These are phyloP conservation scores for Zizania palustris DNA, from an alignment of 202 grass and related monocot genomes.

Conservation along the genomic window DNA sequence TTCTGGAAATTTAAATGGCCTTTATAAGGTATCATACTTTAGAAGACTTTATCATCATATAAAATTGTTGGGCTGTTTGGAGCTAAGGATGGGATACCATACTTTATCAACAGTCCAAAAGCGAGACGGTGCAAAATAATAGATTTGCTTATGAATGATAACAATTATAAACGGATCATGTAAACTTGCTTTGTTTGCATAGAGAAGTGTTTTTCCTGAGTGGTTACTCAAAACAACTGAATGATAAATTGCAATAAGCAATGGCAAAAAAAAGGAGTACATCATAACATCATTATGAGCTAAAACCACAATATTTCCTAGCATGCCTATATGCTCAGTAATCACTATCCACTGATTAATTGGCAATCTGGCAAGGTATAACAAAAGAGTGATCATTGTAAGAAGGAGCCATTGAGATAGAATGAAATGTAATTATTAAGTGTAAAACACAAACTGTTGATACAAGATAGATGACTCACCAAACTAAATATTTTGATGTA, in stretches of 20 bases:
- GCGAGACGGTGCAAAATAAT: not conserved
- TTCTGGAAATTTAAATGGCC: not conserved
- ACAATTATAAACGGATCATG: not conserved
- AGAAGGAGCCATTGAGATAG: not conserved
- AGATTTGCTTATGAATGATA: not conserved
- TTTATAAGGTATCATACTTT: not conserved
- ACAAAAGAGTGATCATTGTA: conserved; percentile 2
- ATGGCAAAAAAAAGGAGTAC: not conserved
- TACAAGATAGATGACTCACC: conserved; percentile 53
- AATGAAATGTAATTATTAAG: conserved; percentile 1
- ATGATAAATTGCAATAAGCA: not conserved
- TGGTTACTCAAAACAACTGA: not conserved
- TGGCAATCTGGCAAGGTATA: not conserved
- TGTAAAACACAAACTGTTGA: conserved; percentile 21
- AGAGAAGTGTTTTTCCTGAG: not conserved
- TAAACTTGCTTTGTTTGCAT: no score
- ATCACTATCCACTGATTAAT: not conserved
- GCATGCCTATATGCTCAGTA: not conserved
- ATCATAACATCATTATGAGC: not conserved
- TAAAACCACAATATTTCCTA: not conserved
- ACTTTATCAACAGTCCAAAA: not conserved
- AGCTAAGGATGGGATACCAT: not conserved
- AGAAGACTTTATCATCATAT: not conserved
- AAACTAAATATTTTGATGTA: conserved; percentile 97
- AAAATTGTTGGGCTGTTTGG: not conserved